Base-by-base conservation (phyloP, 208 protist genomes). In the Herpetomonas tarakana region DNA sequence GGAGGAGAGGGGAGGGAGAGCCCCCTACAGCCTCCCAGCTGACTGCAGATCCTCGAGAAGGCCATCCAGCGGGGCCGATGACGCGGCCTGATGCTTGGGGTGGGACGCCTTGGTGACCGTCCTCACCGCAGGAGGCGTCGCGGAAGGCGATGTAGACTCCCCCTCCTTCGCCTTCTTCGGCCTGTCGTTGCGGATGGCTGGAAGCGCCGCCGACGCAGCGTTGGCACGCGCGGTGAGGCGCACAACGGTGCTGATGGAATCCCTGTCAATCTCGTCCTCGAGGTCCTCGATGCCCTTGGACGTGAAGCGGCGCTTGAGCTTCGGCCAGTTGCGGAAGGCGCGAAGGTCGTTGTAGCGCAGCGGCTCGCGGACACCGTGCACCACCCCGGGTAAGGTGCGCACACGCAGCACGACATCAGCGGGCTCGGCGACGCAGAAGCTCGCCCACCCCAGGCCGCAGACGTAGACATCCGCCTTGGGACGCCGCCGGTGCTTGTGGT, bases 401-500 rank as follows among this genome's bases (percentile, higher is more conserved):
- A 96, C 91, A 22, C 91, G 85, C 69, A 96, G 69, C 35, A 96
- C 87, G 12, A 96, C 91, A 63, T 96, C 91, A 6, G 72, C 62
- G 0, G 85, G 62, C 60, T 89, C 80, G 60, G 69, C 78, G 22
- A 94, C 87, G 55, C 86, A 94, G 53, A 96, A 94, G 2, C 85
- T 80, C 6, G 65, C 67, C 91, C 91, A 96, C 25, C 91, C 91
- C 19, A 96, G 72, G 21, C 91, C 91, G 58, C 88, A 93, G 24
- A 96, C 72, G 68, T 96, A 96, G 3, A 96, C 27, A 58, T 96
- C 91, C 11, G 91, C 91, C 71, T 94, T 94, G 19, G 91, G 91
- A 0, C 80, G 74, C 19, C 75, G 74, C 1, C 81, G 79, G 61
- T 96, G 85, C 38, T 76, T 64, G 3, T 39, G 52, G 62, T 92